Conservation (phyloP, 352 stramenopile species). For the Pythium myriotylum region DNA sequence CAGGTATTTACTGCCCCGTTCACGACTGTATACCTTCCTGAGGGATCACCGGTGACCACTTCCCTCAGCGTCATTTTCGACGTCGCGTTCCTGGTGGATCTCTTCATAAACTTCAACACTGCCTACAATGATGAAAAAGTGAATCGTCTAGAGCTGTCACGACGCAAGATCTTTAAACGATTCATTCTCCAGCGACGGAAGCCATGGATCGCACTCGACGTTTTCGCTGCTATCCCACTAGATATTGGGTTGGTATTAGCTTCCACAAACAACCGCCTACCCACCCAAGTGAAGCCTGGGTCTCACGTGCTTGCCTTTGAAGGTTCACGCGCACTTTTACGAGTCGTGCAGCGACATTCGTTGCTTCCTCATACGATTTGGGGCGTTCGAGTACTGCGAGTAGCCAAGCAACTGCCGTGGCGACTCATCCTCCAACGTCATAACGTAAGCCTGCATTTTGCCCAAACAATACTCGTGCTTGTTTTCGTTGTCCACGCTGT, state of each 20-base stretch:
- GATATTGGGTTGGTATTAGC: neutral
- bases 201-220: conserved; percentile 13
- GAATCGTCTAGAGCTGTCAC: conserved; percentile 13
- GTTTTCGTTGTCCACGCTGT: conserved; percentile 28
- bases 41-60: neutral
- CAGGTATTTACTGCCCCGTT: conserved; percentile 26
- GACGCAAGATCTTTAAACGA: conserved; percentile 3
- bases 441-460: neutral
- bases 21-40: conserved; percentile 17
- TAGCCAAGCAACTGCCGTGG: conserved; percentile 10
- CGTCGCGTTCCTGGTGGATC: conserved; percentile 9
- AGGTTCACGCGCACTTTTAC: neutral
- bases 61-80: conserved; percentile 12
- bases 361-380: conserved; percentile 10
- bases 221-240: conserved; percentile 8
- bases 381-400: conserved; percentile 10
- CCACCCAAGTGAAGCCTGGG: too few species aligned
- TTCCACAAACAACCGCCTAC: too few species aligned
- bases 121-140: conserved; percentile 20
- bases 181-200: conserved; percentile 4
- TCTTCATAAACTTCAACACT: conserved; percentile 23
- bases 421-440: conserved; percentile 6
- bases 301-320: too few species aligned
- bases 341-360: conserved; percentile 9
- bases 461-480: conserved; percentile 25